Evolutionary conservation across 2,329 filamentous ascomycete species (phyloP).

Genomic region (Calonectria crousiana): DNA sequence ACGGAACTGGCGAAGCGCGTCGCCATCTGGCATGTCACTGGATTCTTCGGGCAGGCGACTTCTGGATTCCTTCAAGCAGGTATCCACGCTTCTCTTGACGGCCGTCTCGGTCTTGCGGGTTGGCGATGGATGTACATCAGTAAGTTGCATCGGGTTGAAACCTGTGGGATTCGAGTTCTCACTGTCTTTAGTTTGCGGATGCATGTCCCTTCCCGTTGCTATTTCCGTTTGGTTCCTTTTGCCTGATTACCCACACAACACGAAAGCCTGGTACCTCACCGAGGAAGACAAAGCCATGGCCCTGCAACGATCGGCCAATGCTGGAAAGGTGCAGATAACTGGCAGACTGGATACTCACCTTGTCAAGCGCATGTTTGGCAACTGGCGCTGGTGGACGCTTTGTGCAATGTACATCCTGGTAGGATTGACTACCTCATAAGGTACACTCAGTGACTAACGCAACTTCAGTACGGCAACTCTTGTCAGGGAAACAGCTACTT

Average conservation of each 20-base stretch:
- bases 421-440: background rate
- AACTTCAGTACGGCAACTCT: background rate
- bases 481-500: background rate
- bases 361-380: background rate
- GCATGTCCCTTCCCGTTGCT: background rate
- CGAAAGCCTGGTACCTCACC: background rate
- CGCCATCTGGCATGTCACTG: background rate
- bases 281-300: background rate
- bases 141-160: background rate
- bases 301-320: background rate
- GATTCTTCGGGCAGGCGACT: background rate
- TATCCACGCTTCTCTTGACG: background rate
- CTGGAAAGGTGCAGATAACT: background rate
- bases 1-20: background rate
- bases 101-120: background rate
- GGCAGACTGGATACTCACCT: background rate
- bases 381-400: background rate
- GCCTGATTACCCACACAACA: background rate
- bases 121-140: slow-evolving; percentile 4
- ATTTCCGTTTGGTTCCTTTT: background rate
- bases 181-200: background rate
- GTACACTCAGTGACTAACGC: background rate
- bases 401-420: slow-evolving; percentile 4
- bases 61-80: background rate
- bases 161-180: background rate